Evolutionary conservation across 1,139 yeast genomes (phyloP).

Genomic region (Diutina catenulata): DNA sequence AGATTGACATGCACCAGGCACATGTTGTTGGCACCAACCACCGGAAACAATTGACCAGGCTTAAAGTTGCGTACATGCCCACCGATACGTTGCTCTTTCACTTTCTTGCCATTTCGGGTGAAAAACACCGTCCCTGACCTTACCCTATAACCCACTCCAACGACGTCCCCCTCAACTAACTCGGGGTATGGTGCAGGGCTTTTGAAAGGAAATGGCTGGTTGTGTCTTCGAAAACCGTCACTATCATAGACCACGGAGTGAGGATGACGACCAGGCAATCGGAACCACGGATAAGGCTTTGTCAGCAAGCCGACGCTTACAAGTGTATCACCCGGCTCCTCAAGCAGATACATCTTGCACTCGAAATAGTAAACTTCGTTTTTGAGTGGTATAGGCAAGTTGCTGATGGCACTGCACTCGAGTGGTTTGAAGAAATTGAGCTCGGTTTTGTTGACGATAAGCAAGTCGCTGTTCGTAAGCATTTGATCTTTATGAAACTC

Average conservation of each 20-base stretch:
- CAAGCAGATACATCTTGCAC: conserved; percentile 47
- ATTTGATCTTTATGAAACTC: conserved; percentile 69
- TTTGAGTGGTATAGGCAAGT: conserved; percentile 74
- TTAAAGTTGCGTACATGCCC: conserved; percentile 16
- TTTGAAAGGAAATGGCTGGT: conserved; percentile 35
- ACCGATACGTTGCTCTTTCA: conserved; percentile 44
- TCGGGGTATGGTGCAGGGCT: conserved; percentile 33
- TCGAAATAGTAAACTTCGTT: conserved; percentile 91
- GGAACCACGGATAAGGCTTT: conserved; percentile 47
- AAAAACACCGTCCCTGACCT: conserved; percentile 53
- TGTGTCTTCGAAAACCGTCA: conserved; percentile 37
- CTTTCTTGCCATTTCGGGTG: conserved; percentile 58
- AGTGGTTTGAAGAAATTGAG: conserved; percentile 59
- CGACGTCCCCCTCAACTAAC: conserved; percentile 46
- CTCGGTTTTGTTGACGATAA: conserved; percentile 65
- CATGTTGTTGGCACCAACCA: conserved; percentile 39
- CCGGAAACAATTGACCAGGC: conserved; percentile 35
- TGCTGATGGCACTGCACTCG: conserved; percentile 72
- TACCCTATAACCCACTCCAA: conserved; percentile 56
- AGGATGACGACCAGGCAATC: conserved; percentile 45
- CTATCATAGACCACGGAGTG: conserved; percentile 41
- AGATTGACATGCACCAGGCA: conserved; percentile 44
- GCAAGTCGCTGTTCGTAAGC: conserved; percentile 45
- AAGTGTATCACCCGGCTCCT: conserved; percentile 38
- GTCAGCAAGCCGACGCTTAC: conserved; percentile 36